phyloP scores from a whole-genome alignment of 192 early-diverging fungal species.

The Spizellomyces punctatus region DNA sequence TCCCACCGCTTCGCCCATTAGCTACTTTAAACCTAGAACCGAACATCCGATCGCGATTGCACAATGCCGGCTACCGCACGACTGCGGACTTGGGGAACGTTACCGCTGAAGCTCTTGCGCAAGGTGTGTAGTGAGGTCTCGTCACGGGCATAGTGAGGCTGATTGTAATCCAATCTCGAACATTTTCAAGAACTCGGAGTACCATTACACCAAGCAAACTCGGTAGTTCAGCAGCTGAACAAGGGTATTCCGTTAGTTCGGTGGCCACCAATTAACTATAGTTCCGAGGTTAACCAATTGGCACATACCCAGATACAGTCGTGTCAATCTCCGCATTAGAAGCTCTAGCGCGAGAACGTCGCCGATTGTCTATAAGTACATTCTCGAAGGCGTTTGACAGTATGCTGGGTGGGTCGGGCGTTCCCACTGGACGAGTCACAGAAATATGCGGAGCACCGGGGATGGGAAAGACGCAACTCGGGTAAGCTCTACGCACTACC shows the following conservation, averaged over 20 bases:
- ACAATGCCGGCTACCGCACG: conserved; percentile 36
- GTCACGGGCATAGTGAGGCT: not conserved
- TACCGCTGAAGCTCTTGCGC: conserved; percentile 20
- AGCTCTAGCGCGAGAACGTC: conserved; percentile 30
- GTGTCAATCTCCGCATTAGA: conserved; percentile 40
- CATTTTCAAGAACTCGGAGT: conserved; percentile 3
- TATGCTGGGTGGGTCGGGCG: conserved; percentile 42
- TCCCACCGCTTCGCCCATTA: conserved; percentile 24
- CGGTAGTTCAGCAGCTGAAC: conserved; percentile 1
- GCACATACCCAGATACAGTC: conserved; percentile 19
- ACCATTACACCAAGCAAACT: conserved; percentile 1
- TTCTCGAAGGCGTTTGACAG: conserved; percentile 43
- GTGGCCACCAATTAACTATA: too few species aligned
- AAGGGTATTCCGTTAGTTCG: not conserved
- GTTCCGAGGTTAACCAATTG: not conserved
- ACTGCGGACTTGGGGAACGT: conserved; percentile 32
- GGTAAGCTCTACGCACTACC: conserved; percentile 26
- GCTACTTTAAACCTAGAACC: conserved; percentile 22
- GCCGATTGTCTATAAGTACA: conserved; percentile 34
- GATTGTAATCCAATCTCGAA: not conserved
- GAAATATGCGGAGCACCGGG: conserved; percentile 55
- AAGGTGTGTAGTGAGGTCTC: conserved; percentile 16
- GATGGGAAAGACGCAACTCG: conserved; percentile 57
- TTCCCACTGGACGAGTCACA: conserved; percentile 45
- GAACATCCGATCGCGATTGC: conserved; percentile 10